Evolutionary conservation across 2,329 filamentous ascomycete species (phyloP).

Genomic region (Aspergillus tubingensis): DNA sequence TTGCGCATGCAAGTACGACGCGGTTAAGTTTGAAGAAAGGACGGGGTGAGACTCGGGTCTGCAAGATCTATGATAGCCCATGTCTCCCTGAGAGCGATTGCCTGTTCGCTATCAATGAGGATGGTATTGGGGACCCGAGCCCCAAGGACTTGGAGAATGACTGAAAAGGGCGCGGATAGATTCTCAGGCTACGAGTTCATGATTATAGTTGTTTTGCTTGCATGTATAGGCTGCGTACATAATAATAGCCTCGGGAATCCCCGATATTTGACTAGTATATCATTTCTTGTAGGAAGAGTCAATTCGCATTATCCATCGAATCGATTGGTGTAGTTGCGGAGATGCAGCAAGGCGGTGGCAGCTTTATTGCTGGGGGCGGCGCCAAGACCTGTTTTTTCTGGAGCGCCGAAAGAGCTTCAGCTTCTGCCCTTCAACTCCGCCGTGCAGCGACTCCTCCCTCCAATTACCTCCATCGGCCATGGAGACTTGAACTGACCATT

Average conservation of each 20-base stretch:
- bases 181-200: slow-evolving; percentile 25
- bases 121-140: slow-evolving; percentile 92
- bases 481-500: slow-evolving; percentile 33
- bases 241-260: not conserved
- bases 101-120: slow-evolving; percentile 94
- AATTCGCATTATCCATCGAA: not conserved
- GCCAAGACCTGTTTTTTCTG: slow-evolving; percentile 44
- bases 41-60: slow-evolving; percentile 89
- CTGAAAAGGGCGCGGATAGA: slow-evolving; percentile 30
- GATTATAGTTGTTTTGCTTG: slow-evolving; percentile 23
- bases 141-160: slow-evolving; percentile 95
- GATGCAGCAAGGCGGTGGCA: slow-evolving; percentile 14
- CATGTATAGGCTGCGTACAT: not conserved
- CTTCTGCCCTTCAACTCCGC: slow-evolving; percentile 31
- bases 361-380: slow-evolving; percentile 16
- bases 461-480: slow-evolving; percentile 29
- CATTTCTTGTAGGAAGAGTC: too few relatives aligned
- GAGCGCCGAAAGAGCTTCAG: slow-evolving; percentile 25
- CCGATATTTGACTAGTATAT: not conserved
- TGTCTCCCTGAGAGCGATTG: slow-evolving; percentile 96
- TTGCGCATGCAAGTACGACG: slow-evolving; percentile 95
- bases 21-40: slow-evolving; percentile 95
- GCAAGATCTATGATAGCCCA: slow-evolving; percentile 98
- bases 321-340: slow-evolving; percentile 2
- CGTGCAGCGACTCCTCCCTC: slow-evolving; percentile 18